Evolutionary conservation across 805 yeast genomes (phyloP), one percentile per base, ranked within the genome.

Genomic region (Saccharomycopsis vini): DNA sequence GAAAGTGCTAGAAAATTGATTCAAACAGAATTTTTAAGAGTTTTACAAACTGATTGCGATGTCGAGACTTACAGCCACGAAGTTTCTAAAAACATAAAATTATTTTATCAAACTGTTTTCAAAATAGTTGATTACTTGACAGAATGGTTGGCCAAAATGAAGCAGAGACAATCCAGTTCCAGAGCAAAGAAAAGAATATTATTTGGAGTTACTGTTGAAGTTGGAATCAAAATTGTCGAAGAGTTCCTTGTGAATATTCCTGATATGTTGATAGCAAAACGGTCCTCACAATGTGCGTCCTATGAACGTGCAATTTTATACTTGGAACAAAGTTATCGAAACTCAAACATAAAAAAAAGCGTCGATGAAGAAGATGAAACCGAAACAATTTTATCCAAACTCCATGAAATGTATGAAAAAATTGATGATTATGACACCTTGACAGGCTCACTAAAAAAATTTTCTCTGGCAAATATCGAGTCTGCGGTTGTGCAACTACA

Each of bases 351-450:
- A 4, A 22, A 41, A 23, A n/a, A 15, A 12, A 24, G 19, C 9
- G n/a, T 13, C 6, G 24, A 42, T 16, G 48, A 58, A 23, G 61
- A 67, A 13, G 49, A 58, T 24, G 61, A 67, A 13, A 66, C n/a
- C 10, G 43, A 42, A 9, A 15, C 15, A 10, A 47, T 63, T 54
- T 69, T 68, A 19, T 58, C 65, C 1, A 69, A 78, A 4, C 61
- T 92, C n/a, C 87, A 86, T 53, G 71, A 72, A 22, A 83, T 89
- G 66, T 92, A 92, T 59, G 81, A 95, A 5, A 81, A 77, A 45
- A 76, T 92, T 39, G 90, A 87, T 54, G 98, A 94, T 56, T 71
- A 80, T 30, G 99, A 92, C 64, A 79, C 95, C 0, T 67, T 92
- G 26, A 89, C 84, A 56, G 99, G 98, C 19, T 77, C 86, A 3